Conservation (phyloP, 441 rosid species). For the Populus trichocarpa region DNA sequence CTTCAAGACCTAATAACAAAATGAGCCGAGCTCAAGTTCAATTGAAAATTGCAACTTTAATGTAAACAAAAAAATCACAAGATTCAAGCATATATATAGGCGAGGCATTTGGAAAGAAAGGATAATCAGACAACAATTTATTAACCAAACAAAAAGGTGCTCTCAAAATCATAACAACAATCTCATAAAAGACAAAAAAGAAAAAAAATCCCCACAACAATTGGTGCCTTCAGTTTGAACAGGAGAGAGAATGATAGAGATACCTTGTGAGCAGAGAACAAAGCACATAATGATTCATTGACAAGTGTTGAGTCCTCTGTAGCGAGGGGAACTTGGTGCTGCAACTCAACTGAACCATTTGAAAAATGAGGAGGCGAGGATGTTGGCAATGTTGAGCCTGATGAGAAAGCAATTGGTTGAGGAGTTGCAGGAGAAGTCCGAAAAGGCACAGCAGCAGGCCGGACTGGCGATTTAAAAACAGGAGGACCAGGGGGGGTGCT, state of each 20-base stretch:
- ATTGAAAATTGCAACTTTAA: neutral
- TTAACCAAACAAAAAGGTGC: neutral
- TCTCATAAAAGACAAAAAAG: neutral
- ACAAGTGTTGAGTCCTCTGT: slow-evolving; percentile 43
- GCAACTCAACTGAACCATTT: slow-evolving; percentile 61
- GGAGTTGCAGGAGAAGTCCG: slow-evolving; percentile 89
- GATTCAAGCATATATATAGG: neutral
- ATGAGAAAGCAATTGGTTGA: slow-evolving; percentile 81
- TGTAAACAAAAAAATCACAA: neutral
- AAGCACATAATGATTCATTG: slow-evolving; percentile 60
- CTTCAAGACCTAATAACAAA: slow-evolving; percentile 59
- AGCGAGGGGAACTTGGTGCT: slow-evolving; percentile 49
- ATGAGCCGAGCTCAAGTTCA: neutral
- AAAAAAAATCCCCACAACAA: neutral
- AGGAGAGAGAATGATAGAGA: slow-evolving; percentile 17
- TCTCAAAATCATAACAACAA: neutral
- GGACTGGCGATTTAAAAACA: slow-evolving; percentile 82
- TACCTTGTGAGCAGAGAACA: slow-evolving; percentile 89
- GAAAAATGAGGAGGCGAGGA: slow-evolving; percentile 81
- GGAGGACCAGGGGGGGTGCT: slow-evolving; percentile 99
- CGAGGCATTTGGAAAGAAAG: neutral
- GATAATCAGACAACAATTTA: slow-evolving; percentile 1
- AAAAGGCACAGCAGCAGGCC: slow-evolving; percentile 95
- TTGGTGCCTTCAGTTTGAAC: neutral
- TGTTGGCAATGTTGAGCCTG: slow-evolving; percentile 68